Evolutionary conservation across 768 basidiomycete genomes (phyloP), one percentile per base, ranked within the genome.

Genomic region (Termitomyces sp.): DNA sequence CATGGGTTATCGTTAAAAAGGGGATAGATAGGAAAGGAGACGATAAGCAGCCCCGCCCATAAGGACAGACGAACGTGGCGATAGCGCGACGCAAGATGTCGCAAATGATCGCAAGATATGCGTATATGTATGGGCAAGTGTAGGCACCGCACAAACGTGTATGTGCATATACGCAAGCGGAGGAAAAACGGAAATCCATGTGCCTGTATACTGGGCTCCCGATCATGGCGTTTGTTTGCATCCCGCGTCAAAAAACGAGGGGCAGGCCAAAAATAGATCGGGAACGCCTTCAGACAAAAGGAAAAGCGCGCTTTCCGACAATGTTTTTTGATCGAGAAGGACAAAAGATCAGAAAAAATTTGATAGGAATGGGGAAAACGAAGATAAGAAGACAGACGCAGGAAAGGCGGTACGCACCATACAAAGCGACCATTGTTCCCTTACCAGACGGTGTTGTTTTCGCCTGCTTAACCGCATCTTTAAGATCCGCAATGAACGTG

Each of bases 391-490:
- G 13, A 11, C 5, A 43, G 13, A 51, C 6, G 32, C 30, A 51
- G 20, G 22, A n/a, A 28, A 30, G 45, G 28, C 13, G 44, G 38
- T 13, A 75, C 84, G 55, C 58, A 94, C 94, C 94, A 66, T 97
- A 98, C 13, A 98, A 68, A 14, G 87, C 80, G 3, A 97, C 93
- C 94, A 98, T 95, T 32, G 84, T 83, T 8, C 96, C 96, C 65
- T 87, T 82, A 6, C 88, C 87, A 32, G 76, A 74, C 0, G 90
- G 86, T 18, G 75, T 72, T 30, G 73, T 57, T 68, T 86, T 90
- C 22, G 92, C 87, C 56, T 90, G 86, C 45, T 76, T 72, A 7
- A 99, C 84, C 0, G 86, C 79, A 48, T 86, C 86, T 67, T 88
- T 89, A 62, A 99, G 77, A 66, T 98, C 96, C 14, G 82, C 80